These are phyloP conservation scores for Suillus bovinus DNA, from an alignment of 768 basidiomycete species.

Conservation along the genomic window DNA sequence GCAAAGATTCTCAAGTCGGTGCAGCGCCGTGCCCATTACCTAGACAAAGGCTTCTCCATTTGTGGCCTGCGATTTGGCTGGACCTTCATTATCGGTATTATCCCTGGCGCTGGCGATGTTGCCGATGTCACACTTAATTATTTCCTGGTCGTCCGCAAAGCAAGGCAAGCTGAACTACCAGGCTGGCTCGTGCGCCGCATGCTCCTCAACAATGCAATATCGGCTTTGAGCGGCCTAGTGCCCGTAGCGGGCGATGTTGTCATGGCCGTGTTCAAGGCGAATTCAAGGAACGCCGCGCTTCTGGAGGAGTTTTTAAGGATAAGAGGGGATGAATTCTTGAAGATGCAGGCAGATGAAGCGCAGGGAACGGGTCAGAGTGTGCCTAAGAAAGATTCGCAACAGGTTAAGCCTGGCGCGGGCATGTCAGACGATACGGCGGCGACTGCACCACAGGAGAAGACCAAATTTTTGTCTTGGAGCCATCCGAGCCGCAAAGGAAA, in stretches of 20 bases:
- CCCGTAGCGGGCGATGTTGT: slow-evolving; percentile 77
- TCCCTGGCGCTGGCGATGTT: slow-evolving; percentile 71
- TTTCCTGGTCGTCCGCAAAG: slow-evolving; percentile 72
- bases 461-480: slow-evolving; percentile 12
- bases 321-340: slow-evolving; percentile 73
- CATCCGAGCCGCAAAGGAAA: slow-evolving; percentile 21
- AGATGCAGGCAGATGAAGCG: slow-evolving; percentile 40
- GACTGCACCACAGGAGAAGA: slow-evolving; percentile 21
- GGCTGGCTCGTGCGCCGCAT: slow-evolving; percentile 70
- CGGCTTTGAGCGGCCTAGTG: slow-evolving; percentile 63
- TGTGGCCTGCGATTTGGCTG: slow-evolving; percentile 86
- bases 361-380: slow-evolving; percentile 23
- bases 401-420: slow-evolving; percentile 59
- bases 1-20: slow-evolving; percentile 73
- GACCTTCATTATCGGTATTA: slow-evolving; percentile 77
- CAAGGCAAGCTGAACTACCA: slow-evolving; percentile 70
- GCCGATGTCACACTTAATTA: slow-evolving; percentile 69
- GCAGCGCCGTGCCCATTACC: slow-evolving; percentile 74
- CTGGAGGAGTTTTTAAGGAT: slow-evolving; percentile 83
- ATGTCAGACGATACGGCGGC: slow-evolving; percentile 36
- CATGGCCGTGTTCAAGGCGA: slow-evolving; percentile 81
- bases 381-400: slow-evolving; percentile 38
- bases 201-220: slow-evolving; percentile 74
- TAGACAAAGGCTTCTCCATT: slow-evolving; percentile 84
- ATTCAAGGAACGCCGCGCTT: slow-evolving; percentile 84